phyloP scores from a whole-genome alignment of 257 asterid species.

The Ehretia macrophylla region DNA sequence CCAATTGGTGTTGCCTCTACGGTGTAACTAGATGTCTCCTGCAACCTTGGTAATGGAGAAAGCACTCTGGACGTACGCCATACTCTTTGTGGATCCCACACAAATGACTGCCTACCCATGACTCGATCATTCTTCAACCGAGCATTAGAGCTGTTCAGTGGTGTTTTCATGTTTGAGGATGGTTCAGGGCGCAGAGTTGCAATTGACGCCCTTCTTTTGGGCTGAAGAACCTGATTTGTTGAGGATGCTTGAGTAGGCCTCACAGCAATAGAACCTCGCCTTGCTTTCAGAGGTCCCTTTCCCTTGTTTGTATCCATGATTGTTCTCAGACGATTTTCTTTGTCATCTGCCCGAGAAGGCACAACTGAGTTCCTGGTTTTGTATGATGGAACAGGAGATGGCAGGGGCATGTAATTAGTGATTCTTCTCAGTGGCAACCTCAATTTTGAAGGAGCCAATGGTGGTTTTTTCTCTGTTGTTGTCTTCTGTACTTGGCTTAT shows the following conservation, averaged over 20 bases:
- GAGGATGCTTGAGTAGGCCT: slow-evolving; percentile 35
- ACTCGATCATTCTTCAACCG: slow-evolving; percentile 38
- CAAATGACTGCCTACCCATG: slow-evolving; percentile 62
- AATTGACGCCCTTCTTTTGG: slow-evolving; percentile 75
- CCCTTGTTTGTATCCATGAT: slow-evolving; percentile 22
- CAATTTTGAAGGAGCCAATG: slow-evolving; percentile 66
- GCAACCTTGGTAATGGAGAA: slow-evolving; percentile 55
- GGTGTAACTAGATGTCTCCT: slow-evolving; percentile 20
- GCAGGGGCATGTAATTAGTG: slow-evolving; percentile 48
- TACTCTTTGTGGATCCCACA: slow-evolving; percentile 77
- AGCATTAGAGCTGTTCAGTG: slow-evolving; percentile 36
- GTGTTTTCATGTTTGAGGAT: slow-evolving; percentile 37
- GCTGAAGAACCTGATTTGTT: slow-evolving; percentile 49
- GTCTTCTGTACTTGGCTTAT: slow-evolving; percentile 45
- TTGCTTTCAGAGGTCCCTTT: slow-evolving; percentile 46
- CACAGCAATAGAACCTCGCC: slow-evolving; percentile 66
- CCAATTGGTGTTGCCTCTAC: slow-evolving; percentile 53
- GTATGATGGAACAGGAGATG: slow-evolving; percentile 39
- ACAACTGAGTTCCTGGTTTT: slow-evolving; percentile 47
- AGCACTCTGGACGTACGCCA: slow-evolving; percentile 58
- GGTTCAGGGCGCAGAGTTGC: slow-evolving; percentile 60
- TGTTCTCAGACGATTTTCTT: slow-evolving; percentile 47
- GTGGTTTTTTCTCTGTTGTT: slow-evolving; percentile 63
- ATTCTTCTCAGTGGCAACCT: slow-evolving; percentile 79
- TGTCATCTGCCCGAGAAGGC: slow-evolving; percentile 50